phyloP scores from a whole-genome alignment of 441 rosid species.

The Isatis lusitanica region DNA sequence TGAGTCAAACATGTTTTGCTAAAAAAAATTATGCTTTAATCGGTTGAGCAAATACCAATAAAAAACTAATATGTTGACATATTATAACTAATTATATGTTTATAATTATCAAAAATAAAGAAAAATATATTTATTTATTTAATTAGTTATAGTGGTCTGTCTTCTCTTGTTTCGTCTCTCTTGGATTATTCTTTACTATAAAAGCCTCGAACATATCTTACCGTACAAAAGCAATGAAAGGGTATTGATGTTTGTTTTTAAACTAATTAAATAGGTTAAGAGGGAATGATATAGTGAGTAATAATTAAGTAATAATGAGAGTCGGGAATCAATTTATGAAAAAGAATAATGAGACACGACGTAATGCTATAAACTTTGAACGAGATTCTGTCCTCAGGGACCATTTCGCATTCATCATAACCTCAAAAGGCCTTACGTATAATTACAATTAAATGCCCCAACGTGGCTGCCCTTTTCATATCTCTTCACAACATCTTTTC shows the following conservation, averaged over 20 bases:
- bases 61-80: background rate
- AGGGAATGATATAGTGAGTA: background rate
- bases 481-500: background rate
- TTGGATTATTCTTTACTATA: background rate
- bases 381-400: constrained; percentile 32
- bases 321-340: constrained; percentile 16
- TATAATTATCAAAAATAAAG: background rate
- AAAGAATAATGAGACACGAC: background rate
- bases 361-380: constrained; percentile 2
- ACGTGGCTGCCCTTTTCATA: constrained; percentile 36
- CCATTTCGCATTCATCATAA: constrained; percentile 38
- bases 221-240: constrained; percentile 28
- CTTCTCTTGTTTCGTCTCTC: background rate
- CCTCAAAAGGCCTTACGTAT: constrained; percentile 22
- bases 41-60: background rate
- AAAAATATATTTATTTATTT: background rate
- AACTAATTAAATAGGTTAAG: background rate
- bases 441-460: constrained; percentile 14
- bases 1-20: background rate
- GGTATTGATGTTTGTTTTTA: background rate
- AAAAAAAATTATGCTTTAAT: background rate
- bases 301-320: constrained; percentile 2
- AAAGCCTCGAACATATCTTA: background rate
- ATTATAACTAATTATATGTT: background rate
- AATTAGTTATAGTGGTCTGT: background rate